phyloP scores from a whole-genome alignment of 1,139 yeast species.

The Meyerozyma athensensis region DNA sequence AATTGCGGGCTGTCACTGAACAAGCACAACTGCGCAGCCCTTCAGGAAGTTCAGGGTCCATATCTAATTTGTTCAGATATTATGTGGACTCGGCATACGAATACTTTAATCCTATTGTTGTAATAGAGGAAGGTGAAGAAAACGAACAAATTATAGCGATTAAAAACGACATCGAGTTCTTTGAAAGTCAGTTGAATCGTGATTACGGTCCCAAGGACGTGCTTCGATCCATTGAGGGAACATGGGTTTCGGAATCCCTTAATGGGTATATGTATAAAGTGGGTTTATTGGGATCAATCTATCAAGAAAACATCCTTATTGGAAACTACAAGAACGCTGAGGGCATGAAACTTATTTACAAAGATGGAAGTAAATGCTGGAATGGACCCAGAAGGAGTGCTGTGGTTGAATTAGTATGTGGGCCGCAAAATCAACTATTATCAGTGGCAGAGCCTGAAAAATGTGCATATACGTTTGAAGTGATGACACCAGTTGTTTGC shows the following conservation, averaged over 20 bases:
- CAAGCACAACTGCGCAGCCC: no score
- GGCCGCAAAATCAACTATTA: conserved; percentile 48
- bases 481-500: conserved; percentile 73
- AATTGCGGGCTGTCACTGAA: neutral
- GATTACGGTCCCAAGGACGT: conserved; percentile 64
- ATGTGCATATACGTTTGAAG: conserved; percentile 68
- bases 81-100: neutral
- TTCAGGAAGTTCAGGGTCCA: no score
- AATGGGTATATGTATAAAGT: conserved; percentile 72
- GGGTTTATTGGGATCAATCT: conserved; percentile 52
- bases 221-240: conserved; percentile 51
- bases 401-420: conserved; percentile 62
- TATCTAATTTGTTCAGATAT: neutral
- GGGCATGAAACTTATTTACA: conserved; percentile 38
- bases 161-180: conserved; percentile 11
- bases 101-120: neutral
- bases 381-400: conserved; percentile 86
- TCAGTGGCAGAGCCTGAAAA: conserved; percentile 84
- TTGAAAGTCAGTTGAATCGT: conserved; percentile 37
- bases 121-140: neutral
- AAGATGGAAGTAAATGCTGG: conserved; percentile 86
- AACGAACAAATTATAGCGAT: conserved; percentile 15
- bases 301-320: conserved; percentile 56
- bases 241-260: conserved; percentile 43
- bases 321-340: conserved; percentile 45